Evolutionary conservation across 1,284 basidiomycete genomes (phyloP).

Genomic region (Rhodotorula sp.): DNA sequence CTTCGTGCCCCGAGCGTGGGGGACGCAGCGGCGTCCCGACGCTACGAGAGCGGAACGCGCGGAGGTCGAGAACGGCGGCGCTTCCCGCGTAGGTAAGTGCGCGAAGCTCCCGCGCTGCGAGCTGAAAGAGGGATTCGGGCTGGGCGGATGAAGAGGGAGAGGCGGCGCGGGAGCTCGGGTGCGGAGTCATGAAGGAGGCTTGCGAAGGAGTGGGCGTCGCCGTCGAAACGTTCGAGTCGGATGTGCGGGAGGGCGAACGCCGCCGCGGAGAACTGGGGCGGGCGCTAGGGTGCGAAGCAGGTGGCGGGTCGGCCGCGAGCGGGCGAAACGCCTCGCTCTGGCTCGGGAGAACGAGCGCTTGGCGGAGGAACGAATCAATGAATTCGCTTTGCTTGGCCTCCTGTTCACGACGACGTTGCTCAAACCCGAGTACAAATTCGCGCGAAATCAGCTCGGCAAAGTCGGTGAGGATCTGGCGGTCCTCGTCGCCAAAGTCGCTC

Average conservation of each 20-base stretch:
- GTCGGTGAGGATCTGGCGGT: constrained; percentile 26
- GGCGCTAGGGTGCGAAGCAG: neutral
- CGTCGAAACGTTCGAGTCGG: neutral
- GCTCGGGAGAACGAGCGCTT: constrained; percentile 24
- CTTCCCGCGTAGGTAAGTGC: constrained; percentile 13
- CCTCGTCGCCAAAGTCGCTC: constrained; percentile 17
- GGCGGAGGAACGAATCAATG: constrained; percentile 15
- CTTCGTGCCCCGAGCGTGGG: neutral
- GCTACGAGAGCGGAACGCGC: constrained; percentile 1
- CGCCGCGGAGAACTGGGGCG: too few relatives aligned
- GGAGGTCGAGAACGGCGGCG: constrained; percentile 31
- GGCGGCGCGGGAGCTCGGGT: neutral
- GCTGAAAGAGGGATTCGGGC: constrained; percentile 4
- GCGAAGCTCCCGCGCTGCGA: constrained; percentile 10
- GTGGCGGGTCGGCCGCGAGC: too few relatives aligned
- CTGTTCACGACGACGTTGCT: constrained; percentile 21
- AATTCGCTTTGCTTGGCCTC: constrained; percentile 23
- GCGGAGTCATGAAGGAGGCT: too few relatives aligned
- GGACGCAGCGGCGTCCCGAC: neutral
- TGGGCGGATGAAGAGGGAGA: neutral
- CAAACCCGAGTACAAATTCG: constrained; percentile 32
- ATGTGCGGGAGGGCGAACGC: neutral
- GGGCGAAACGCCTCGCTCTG: neutral
- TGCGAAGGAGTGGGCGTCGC: neutral
- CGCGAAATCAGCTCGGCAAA: constrained; percentile 32